Evolutionary conservation across 345 rosid genomes (phyloP), one percentile per base, ranked within the genome.

Genomic region (Populus simonii): DNA sequence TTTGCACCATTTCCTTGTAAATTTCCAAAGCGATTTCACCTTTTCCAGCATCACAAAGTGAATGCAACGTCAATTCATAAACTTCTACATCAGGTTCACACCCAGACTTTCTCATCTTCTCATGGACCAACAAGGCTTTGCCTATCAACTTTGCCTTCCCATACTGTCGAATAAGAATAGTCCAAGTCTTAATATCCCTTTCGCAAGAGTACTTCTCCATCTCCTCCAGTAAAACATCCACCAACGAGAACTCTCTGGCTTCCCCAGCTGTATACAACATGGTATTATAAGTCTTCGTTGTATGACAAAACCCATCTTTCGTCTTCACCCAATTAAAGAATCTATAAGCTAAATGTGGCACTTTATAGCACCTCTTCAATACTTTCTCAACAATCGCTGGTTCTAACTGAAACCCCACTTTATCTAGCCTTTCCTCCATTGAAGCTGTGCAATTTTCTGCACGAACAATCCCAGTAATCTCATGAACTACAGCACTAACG

Each of bases 251-350:
- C 72, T 90, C 89, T 53, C 74, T 87, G 0, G 85, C 90, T 75
- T 92, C 94, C 70, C 94, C 98, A 73, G 89, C 88, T 51, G 87
- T 84, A 76, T 80, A 84, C 63, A 94, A 33, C 89, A 92, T 77
- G 45, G 92, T 83, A 82, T 92, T 90, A 79, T 91, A 92, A 80
- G 69, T 83, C 73, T 78, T 79, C 1, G 90, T 87, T 0, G 85
- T 84, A 62, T 81, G 89, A 80, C 77, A 67, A 80, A 82, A 92
- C 55, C 84, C 90, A 72, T 88, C 84, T 74, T 83, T 88, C 27
- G 76, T 69, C 80, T 83, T 87, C 79, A 89, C 92, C 96, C 98
- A 94, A 72, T 71, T 81, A 80, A 91, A 91, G 86, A 92, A 91
- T 81, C 92, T 86, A 38, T 84, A 74, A 78, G 94, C 97, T 68